Conservation (phyloP, 2,329 filamentous ascomycete species). For the Chrysosporium keratinophilum region DNA sequence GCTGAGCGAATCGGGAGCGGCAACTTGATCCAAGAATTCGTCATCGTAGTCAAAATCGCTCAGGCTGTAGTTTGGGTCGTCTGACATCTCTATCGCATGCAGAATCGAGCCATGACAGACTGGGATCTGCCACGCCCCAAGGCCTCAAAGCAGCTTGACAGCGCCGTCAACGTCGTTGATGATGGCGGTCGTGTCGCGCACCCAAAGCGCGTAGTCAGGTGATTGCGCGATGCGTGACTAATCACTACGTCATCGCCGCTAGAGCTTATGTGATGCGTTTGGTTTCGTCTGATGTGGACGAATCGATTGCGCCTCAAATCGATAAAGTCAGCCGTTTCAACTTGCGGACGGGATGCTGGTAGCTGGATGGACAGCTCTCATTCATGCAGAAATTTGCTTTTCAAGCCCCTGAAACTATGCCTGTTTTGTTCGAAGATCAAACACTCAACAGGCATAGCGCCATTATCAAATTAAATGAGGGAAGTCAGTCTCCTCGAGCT, state of each 20-base stretch:
- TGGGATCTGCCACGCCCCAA: not conserved
- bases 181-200: not conserved
- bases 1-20: not conserved
- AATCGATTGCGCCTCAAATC: not conserved
- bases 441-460: not conserved
- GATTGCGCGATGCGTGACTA: not conserved
- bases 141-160: not conserved
- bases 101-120: not conserved
- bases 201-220: not conserved
- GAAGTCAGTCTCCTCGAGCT: not conserved
- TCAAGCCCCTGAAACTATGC: not conserved
- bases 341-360: not conserved
- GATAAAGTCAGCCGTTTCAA: not conserved
- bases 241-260: not conserved
- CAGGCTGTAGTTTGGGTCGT: conserved; percentile 21
- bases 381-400: not conserved
- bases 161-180: not conserved
- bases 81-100: conserved; percentile 22
- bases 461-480: not conserved
- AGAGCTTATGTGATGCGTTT: not conserved
- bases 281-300: not conserved
- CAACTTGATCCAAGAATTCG: not conserved
- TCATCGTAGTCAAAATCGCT: conserved; percentile 25
- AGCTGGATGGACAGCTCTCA: not conserved
- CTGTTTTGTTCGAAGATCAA: not conserved